These are phyloP conservation scores for Aplosporella prunicola DNA, from an alignment of 2,329 filamentous ascomycete species.

Conservation along the genomic window DNA sequence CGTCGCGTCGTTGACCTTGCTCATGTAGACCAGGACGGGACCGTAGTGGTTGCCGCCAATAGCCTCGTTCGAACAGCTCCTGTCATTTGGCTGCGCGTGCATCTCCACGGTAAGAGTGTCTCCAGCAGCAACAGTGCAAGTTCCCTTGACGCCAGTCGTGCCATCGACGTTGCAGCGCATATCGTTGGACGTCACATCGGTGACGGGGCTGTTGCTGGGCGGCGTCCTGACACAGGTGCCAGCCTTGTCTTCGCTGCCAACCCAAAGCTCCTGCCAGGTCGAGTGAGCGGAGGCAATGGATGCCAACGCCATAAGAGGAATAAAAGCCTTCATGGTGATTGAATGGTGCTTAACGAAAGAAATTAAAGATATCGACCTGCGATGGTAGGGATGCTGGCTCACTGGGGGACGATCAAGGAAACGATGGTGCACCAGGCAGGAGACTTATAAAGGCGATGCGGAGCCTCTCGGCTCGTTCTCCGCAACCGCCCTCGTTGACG, in stretches of 20 bases:
- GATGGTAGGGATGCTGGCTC: too few relatives aligned
- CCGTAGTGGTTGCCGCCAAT: slow-evolving; percentile 31
- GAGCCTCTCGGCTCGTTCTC: too few relatives aligned
- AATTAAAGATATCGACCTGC: too few relatives aligned
- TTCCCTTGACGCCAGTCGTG: slow-evolving; percentile 17
- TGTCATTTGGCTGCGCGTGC: slow-evolving; percentile 27
- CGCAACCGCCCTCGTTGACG: too few relatives aligned
- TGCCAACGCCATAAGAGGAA: slow-evolving; percentile 24
- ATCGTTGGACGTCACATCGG: slow-evolving; percentile 24
- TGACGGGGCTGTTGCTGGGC: slow-evolving; percentile 29
- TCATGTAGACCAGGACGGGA: slow-evolving; percentile 38
- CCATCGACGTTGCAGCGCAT: slow-evolving; percentile 28
- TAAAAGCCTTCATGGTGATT: slow-evolving; percentile 9
- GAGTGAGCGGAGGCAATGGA: slow-evolving; percentile 28
- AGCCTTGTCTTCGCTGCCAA: slow-evolving; percentile 24
- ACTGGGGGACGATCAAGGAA: too few relatives aligned
- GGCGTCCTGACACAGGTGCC: slow-evolving; percentile 39
- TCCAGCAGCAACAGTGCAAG: slow-evolving; percentile 19
- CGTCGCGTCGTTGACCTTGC: slow-evolving; percentile 27
- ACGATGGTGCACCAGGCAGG: too few relatives aligned
- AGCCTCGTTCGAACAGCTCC: slow-evolving; percentile 23
- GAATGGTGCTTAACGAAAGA: too few relatives aligned
- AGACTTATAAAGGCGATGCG: too few relatives aligned
- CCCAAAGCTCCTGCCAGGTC: slow-evolving; percentile 31
- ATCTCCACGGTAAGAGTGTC: slow-evolving; percentile 27